A percentile compares a stretch with the other conserved stretches of the same genome.
Conservation (phyloP, 805 yeast genomes). For the Myxozyma mucilagina region DNA sequence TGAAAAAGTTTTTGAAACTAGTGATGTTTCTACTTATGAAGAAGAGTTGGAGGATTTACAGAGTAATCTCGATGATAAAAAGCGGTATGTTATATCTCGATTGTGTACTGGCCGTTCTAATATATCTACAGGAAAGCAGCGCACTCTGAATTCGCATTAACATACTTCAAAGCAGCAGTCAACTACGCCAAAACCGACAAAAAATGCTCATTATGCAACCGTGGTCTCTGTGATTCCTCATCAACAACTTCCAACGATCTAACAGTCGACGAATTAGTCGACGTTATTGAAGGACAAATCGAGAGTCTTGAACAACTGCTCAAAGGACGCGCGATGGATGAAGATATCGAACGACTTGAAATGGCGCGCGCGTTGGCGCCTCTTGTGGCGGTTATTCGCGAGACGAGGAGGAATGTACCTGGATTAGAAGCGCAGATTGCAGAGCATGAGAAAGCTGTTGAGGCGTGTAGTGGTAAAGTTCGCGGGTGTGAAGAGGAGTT, state of each 20-base stretch:
- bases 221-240: constrained; percentile 54
- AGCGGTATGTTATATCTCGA: background rate
- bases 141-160: constrained; percentile 58
- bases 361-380: constrained; percentile 6
- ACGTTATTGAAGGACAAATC: constrained; percentile 3
- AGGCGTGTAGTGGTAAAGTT: background rate
- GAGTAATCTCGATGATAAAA: constrained; percentile 48
- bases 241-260: constrained; percentile 25
- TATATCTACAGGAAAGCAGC: background rate
- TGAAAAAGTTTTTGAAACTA: constrained; percentile 6
- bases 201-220: constrained; percentile 70
- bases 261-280: constrained; percentile 9
- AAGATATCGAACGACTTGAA: constrained; percentile 1
- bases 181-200: constrained; percentile 57
- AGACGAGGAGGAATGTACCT: background rate
- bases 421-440: constrained; percentile 20
- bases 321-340: background rate
- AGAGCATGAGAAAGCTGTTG: background rate
- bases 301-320: background rate
- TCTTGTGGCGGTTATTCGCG: constrained; percentile 2
- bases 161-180: constrained; percentile 70
- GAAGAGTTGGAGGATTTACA: constrained; percentile 57
- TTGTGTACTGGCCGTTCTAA: constrained; percentile 11
- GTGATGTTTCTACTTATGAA: constrained; percentile 46
- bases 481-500: constrained; percentile 10